Base-by-base conservation (phyloP, 73 alveolate genomes). In the Stentor coeruleus region DNA sequence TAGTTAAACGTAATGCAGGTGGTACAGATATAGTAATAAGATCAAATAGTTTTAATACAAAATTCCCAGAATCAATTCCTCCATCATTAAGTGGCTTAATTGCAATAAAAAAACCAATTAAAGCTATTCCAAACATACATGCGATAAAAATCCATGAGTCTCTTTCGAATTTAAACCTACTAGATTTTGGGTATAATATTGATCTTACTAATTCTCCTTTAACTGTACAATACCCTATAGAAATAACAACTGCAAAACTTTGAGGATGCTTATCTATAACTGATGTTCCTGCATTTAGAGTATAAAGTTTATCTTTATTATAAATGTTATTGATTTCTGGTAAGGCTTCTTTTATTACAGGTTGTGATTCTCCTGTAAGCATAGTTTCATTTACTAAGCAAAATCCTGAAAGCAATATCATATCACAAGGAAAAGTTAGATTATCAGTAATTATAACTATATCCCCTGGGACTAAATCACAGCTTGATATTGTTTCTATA, bases 391-490 rank as follows among this genome's bases (percentile, higher is more conserved):
- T 94, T 49, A 91, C 86, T 42, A 95, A 89, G 59, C 93, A 81
- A 30, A 93, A 86, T 0, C 99, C 99, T 72, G 86, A 88, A 76
- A 96, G 88, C 57, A 94, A 81, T 38, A 96, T 84, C 49, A 95
- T 88, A 86, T 96, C 99, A 81, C 99, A 96, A 35, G 99, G 98
- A 74, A 97, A 74, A 11, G 89, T 89, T 49, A 86, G 85, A 31
- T 87, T 90, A 20, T 87, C 94, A 11, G 92, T 94, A 4, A 96
- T 77, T 76, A 91, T 95, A 41, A 95, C 90, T 20, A 96, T 84
- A 91, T 96, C 99, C 0, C 99, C 99, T 31, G 99, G 99, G 49
- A 96, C 99, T 3, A 97, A 90, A 30, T 94, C 95, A 14, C 81
- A 26, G 42, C 59, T 49, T 37, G 14, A 14, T 0, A 66, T 36